phyloP scores from a whole-genome alignment of 306 rosid genomes.

The Pachyrhizus erosus region DNA sequence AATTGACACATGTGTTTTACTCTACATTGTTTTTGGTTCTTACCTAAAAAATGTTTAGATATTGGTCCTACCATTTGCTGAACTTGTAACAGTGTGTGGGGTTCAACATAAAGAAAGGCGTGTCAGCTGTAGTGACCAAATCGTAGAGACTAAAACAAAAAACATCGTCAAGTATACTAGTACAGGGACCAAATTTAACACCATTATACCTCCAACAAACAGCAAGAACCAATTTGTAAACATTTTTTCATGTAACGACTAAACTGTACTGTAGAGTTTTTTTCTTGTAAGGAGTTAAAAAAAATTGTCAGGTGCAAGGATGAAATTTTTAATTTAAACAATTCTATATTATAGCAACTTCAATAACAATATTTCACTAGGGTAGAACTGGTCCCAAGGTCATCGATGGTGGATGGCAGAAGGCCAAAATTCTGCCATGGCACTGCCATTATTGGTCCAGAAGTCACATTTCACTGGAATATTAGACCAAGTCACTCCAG shows the following conservation, averaged over 20 bases:
- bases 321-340: neutral
- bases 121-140: neutral
- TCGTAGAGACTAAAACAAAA: neutral
- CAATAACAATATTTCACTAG: neutral
- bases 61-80: neutral
- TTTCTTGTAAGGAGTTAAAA: neutral
- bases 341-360: conserved; percentile 1
- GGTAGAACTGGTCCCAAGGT: neutral
- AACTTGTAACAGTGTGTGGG: neutral
- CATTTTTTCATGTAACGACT: neutral
- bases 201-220: neutral
- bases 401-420: too few species aligned
- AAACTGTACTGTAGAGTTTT: neutral
- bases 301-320: neutral
- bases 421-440: too few species aligned
- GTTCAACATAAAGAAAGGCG: neutral
- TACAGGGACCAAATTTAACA: neutral
- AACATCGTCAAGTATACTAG: neutral
- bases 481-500: conserved; percentile 27
- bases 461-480: conserved; percentile 7
- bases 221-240: neutral
- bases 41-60: neutral
- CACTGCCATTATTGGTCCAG: too few species aligned
- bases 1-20: neutral
- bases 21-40: neutral